A percentile compares a stretch with the other conserved stretches of the same genome.
Evolutionary conservation across 805 yeast genomes (phyloP).

Genomic region (Wickerhamomyces tratensis): DNA sequence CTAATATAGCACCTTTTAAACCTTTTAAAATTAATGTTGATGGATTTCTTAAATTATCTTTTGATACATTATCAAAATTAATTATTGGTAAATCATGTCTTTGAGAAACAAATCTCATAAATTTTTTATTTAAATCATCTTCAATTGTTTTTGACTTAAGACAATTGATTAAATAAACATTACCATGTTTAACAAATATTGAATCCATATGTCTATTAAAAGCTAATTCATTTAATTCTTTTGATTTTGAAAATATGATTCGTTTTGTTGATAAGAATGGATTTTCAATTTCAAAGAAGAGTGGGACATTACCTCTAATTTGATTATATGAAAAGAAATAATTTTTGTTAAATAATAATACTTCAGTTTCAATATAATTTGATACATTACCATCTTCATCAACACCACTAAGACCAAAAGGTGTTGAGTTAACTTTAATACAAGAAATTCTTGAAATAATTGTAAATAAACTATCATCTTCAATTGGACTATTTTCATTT

Average conservation of each 20-base stretch:
- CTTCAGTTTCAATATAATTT: constrained; percentile 84
- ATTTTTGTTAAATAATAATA: constrained; percentile 44
- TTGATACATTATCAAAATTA: constrained; percentile 24
- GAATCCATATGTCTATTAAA: constrained; percentile 75
- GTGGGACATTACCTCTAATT: constrained; percentile 85
- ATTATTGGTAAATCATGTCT: constrained; percentile 22
- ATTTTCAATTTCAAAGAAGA: constrained; percentile 88
- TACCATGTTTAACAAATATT: constrained; percentile 68
- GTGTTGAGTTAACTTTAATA: constrained; percentile 58
- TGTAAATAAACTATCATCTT: constrained; percentile 38
- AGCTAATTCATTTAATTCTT: constrained; percentile 79
- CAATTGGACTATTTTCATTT: constrained; percentile 5
- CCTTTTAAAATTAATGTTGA: constrained; percentile 36
- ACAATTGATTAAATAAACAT: constrained; percentile 73
- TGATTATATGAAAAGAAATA: constrained; percentile 69
- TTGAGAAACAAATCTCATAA: constrained; percentile 40
- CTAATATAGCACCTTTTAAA: constrained; percentile 55
- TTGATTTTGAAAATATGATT: constrained; percentile 65
- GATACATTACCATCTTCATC: constrained; percentile 92
- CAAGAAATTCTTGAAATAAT: constrained; percentile 85
- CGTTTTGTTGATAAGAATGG: constrained; percentile 69
- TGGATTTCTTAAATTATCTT: constrained; percentile 24
- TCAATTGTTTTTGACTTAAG: constrained; percentile 66
- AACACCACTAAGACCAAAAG: constrained; percentile 79
- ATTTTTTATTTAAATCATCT: constrained; percentile 53